Evolutionary conservation across 2,329 filamentous ascomycete genomes (phyloP).

Genomic region (Aspergillus texensis): DNA sequence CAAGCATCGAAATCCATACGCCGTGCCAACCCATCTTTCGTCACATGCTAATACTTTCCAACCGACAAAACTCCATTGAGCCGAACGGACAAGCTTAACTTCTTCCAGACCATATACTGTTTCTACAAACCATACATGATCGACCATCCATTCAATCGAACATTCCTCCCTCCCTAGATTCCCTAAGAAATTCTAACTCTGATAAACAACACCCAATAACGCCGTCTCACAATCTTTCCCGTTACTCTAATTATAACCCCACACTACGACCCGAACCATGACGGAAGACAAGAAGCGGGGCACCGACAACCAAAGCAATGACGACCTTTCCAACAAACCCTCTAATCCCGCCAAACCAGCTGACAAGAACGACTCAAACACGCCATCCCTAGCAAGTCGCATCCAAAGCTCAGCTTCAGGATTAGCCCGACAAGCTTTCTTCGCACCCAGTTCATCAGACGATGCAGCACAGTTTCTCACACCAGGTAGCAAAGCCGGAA

Average conservation of each 20-base stretch:
- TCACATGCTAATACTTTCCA: background rate
- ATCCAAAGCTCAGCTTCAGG: conserved; percentile 40
- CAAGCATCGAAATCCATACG: background rate
- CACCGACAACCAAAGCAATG: conserved; percentile 13
- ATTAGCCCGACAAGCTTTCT: conserved; percentile 37
- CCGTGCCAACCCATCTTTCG: background rate
- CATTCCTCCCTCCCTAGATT: background rate
- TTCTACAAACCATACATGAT: background rate
- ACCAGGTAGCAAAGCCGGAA: conserved; percentile 26
- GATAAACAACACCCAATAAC: background rate
- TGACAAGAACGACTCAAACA: conserved; percentile 16
- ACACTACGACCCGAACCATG: conserved; percentile 13
- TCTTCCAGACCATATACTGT: background rate
- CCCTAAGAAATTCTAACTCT: background rate
- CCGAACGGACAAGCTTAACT: conserved; percentile 3
- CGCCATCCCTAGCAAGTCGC: conserved; percentile 28
- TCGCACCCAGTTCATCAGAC: conserved; percentile 20
- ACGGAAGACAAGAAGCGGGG: conserved; percentile 27
- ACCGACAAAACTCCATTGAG: conserved; percentile 6
- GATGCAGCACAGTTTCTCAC: conserved; percentile 27
- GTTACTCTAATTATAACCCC: background rate
- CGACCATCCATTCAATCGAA: background rate
- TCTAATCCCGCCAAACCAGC: conserved; percentile 11
- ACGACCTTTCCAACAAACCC: conserved; percentile 10
- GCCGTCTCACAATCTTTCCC: background rate